Conservation (phyloP, 805 yeast species). For the Starmerella potacharoeniae region DNA sequence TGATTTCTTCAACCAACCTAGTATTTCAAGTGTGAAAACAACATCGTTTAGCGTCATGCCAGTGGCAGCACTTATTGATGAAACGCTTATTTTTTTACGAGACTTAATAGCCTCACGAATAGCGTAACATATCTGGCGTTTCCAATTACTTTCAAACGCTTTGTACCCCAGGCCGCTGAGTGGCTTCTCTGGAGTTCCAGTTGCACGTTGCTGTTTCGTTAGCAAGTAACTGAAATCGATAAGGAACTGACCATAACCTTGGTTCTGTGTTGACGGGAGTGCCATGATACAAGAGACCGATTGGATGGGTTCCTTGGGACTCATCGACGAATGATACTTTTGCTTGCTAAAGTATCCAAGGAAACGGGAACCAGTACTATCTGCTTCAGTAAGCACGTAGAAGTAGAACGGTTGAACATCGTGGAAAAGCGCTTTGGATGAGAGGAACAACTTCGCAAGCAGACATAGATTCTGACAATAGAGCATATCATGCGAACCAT, state of each 20-base stretch:
- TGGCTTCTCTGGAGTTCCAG: slow-evolving; percentile 95
- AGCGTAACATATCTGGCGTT: slow-evolving; percentile 44
- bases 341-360: slow-evolving; percentile 94
- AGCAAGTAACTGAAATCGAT: slow-evolving; percentile 82
- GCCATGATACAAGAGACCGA: slow-evolving; percentile 88
- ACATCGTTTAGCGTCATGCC: slow-evolving; percentile 87
- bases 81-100: slow-evolving; percentile 33
- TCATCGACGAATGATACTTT: slow-evolving; percentile 28
- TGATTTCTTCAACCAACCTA: slow-evolving; percentile 42
- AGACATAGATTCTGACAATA: slow-evolving; percentile 87
- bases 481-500: slow-evolving; percentile 69
- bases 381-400: slow-evolving; percentile 68
- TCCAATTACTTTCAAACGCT: slow-evolving; percentile 86
- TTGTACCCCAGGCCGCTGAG: slow-evolving; percentile 73
- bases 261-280: slow-evolving; percentile 73
- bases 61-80: slow-evolving; percentile 52
- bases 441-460: slow-evolving; percentile 75
- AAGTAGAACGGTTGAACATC: slow-evolving; percentile 94
- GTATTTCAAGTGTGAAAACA: slow-evolving; percentile 70
- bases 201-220: slow-evolving; percentile 59
- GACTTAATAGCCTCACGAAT: slow-evolving; percentile 25
- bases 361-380: slow-evolving; percentile 36
- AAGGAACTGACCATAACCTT: slow-evolving; percentile 79
- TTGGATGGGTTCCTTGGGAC: slow-evolving; percentile 35
- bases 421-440: slow-evolving; percentile 83